phyloP scores from a whole-genome alignment of 805 yeast species.

The Candida saitoana region DNA sequence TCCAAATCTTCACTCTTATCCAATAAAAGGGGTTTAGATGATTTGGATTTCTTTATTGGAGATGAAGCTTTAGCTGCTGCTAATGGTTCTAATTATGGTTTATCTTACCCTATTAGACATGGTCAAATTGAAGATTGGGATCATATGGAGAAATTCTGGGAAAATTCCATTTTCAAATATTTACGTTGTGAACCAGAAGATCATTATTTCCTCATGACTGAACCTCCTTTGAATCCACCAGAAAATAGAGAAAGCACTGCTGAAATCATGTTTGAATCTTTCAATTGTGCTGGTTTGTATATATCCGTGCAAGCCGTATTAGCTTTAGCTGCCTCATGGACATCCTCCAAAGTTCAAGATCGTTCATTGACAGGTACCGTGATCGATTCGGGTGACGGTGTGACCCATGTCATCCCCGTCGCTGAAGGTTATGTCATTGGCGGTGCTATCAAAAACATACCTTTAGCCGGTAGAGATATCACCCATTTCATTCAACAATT shows the following conservation, averaged over 20 bases:
- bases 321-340: constrained; percentile 99
- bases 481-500: constrained; percentile 89
- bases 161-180: constrained; percentile 91
- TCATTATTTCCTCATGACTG: constrained; percentile 91
- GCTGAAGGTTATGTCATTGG: constrained; percentile 99
- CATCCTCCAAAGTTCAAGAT: constrained; percentile 90
- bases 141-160: constrained; percentile 99
- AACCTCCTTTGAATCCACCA: constrained; percentile 99
- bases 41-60: constrained; percentile 90
- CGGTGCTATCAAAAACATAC: constrained; percentile 93
- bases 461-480: constrained; percentile 98
- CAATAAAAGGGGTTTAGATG: constrained; percentile 85
- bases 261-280: constrained; percentile 97
- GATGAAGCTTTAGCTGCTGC: constrained; percentile 92
- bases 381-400: constrained; percentile 98
- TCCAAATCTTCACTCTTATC: constrained; percentile 50
- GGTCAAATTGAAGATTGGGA: constrained; percentile 99
- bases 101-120: constrained; percentile 90
- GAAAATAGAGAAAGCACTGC: constrained; percentile 98
- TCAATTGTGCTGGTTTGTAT: constrained; percentile 97
- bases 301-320: constrained; percentile 98
- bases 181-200: constrained; percentile 98
- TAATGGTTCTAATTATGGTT: constrained; percentile 82
- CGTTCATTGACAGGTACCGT: constrained; percentile 97
- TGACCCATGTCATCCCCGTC: constrained; percentile 97